Base-by-base conservation (phyloP, 805 yeast species). In the Metschnikowia bowlesiae region DNA sequence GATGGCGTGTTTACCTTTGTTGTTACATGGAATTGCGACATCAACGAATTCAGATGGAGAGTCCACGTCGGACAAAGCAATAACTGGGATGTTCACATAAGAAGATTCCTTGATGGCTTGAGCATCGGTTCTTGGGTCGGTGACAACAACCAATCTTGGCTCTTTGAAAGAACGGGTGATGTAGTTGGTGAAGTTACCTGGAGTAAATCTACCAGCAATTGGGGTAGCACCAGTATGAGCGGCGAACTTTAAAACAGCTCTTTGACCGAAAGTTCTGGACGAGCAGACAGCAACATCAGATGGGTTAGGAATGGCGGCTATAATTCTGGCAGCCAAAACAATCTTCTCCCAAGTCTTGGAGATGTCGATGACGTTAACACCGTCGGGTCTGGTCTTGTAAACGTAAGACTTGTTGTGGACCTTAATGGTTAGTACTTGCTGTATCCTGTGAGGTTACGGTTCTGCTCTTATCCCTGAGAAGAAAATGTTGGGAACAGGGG, bases 141-240 rank as follows among this genome's bases (percentile, higher is more conserved):
- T 92, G 73, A 94, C 99, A 69, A 94, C 82, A 76, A 94, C 90
- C 75, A 94, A 86, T 83, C 99, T 89, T 85, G 99, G 99, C 84
- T 94, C 99, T 83, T 92, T 94, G 97, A 94, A 94, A 68, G 97
- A 89, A 82, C 97, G 92, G 80, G 99, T 94, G 84, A 92, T 94
- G 84, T 94, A 94, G 84, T 94, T 94, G 76, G 99, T 94, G 94
- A 94, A 94, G 83, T 87, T 85, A 89, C 99, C 99, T 81, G 99
- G 99, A 70, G 99, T 94, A 88, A 94, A 94, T 84, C 99, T 90
- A 81, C 99, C 99, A 69, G 99, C 99, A 81, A 94, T 92, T 75
- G 99, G 91, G 67, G 98, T 92, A 66, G 99, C 97, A 79, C 98
- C 98, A 69, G 98, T 91, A 91, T 94, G 98, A 69, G 97, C 89